phyloP scores from a whole-genome alignment of 495 filamentous ascomycete genomes.

The Corynascus novoguineensis region DNA sequence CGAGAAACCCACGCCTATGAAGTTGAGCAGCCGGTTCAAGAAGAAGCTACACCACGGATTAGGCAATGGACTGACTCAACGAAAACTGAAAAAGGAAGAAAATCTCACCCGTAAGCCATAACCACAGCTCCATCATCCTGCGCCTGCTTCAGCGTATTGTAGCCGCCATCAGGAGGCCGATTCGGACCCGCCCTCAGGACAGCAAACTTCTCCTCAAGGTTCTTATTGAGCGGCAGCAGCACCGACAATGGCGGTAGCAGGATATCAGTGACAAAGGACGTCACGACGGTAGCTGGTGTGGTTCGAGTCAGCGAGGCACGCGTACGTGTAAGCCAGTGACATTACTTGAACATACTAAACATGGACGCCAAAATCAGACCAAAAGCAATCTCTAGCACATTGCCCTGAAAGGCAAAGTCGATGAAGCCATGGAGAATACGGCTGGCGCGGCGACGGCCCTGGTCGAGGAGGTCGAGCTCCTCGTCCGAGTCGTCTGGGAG shows the following conservation, averaged over 20 bases:
- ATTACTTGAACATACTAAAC: constrained; percentile 46
- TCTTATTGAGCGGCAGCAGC: constrained; percentile 61
- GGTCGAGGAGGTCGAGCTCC: constrained; percentile 33
- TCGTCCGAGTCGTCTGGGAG: constrained; percentile 27
- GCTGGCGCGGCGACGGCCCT: constrained; percentile 32
- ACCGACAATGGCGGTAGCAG: constrained; percentile 64
- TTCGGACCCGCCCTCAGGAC: constrained; percentile 54
- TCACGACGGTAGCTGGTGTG: constrained; percentile 48
- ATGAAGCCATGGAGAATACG: constrained; percentile 57
- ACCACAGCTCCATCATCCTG: constrained; percentile 65
- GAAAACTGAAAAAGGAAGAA: not conserved
- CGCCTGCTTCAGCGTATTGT: constrained; percentile 65
- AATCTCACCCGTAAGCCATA: constrained; percentile 61
- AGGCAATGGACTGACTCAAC: not conserved
- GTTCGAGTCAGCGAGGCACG: not conserved
- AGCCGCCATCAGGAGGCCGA: constrained; percentile 43
- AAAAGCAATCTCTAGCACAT: constrained; percentile 70
- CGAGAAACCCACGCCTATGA: constrained; percentile 58
- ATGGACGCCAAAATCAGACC: constrained; percentile 69
- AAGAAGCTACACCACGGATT: constrained; percentile 46
- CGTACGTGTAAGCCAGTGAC: not conserved
- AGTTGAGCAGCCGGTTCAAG: constrained; percentile 60
- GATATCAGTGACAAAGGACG: constrained; percentile 66
- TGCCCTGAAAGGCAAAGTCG: constrained; percentile 67
- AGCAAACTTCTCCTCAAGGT: constrained; percentile 72